phyloP scores from a whole-genome alignment of 1,284 basidiomycete species.

The Fistulina hepatica region DNA sequence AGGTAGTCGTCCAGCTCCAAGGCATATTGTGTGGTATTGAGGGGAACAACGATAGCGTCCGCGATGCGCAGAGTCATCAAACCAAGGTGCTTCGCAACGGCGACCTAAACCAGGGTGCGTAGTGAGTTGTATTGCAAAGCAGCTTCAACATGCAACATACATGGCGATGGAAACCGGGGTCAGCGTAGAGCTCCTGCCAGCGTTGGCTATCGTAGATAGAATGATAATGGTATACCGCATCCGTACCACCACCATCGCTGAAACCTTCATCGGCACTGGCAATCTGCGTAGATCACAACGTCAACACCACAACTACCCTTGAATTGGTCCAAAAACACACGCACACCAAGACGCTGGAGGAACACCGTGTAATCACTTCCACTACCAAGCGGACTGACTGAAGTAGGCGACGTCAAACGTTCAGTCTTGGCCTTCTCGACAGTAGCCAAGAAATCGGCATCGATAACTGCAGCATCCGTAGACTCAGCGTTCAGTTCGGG shows the following conservation, averaged over 20 bases:
- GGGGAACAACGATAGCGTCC: conserved; percentile 50
- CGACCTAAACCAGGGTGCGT: conserved; percentile 2
- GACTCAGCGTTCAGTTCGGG: background rate
- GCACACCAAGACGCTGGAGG: conserved; percentile 43
- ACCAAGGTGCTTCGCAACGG: conserved; percentile 45
- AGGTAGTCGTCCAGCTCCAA: conserved; percentile 53
- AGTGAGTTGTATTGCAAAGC: background rate
- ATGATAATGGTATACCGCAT: conserved; percentile 65
- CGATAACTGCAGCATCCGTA: background rate
- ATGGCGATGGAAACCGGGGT: conserved; percentile 68
- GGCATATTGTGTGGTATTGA: conserved; percentile 73
- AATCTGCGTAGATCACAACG: conserved; percentile 29
- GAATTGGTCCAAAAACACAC: background rate
- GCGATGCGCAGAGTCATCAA: conserved; percentile 50
- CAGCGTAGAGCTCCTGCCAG: conserved; percentile 69
- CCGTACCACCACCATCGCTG: conserved; percentile 26
- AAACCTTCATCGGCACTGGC: conserved; percentile 35
- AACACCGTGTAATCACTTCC: conserved; percentile 75
- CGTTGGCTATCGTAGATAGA: conserved; percentile 72
- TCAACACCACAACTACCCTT: background rate
- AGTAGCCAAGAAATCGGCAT: conserved; percentile 15
- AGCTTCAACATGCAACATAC: conserved; percentile 25
- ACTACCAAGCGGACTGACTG: conserved; percentile 32
- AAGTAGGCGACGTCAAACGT: conserved; percentile 20
- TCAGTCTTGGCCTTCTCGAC: conserved; percentile 17